These are phyloP conservation scores for Rhypophila decipiens DNA, from an alignment of 495 filamentous ascomycete species.

Conservation along the genomic window DNA sequence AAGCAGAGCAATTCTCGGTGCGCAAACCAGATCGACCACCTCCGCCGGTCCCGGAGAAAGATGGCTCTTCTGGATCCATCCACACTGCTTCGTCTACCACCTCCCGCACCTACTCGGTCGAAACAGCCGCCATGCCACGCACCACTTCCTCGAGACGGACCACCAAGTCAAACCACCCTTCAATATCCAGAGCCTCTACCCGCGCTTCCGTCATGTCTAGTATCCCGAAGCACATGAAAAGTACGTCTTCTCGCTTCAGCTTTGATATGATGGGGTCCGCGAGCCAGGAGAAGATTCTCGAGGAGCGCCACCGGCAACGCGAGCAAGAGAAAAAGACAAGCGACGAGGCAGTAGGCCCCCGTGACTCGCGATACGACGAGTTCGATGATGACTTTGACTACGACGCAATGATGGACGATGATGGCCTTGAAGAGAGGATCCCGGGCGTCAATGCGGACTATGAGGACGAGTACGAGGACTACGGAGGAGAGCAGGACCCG, in stretches of 20 bases:
- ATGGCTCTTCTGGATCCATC: constrained; percentile 17
- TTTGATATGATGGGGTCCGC: constrained; percentile 88
- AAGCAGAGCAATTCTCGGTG: neutral
- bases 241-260: constrained; percentile 82
- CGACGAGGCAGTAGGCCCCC: constrained; percentile 14
- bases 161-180: constrained; percentile 22
- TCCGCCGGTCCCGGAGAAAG: constrained; percentile 34
- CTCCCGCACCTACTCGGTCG: constrained; percentile 24
- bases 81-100: constrained; percentile 23
- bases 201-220: constrained; percentile 42
- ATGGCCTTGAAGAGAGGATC: constrained; percentile 68
- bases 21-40: constrained; percentile 10
- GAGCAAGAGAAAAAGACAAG: constrained; percentile 48
- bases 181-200: constrained; percentile 34
- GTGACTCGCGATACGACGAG: constrained; percentile 48
- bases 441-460: constrained; percentile 69
- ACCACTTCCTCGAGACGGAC: constrained; percentile 23
- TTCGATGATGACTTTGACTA: constrained; percentile 68
- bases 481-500: constrained; percentile 28
- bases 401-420: constrained; percentile 62
- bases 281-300: constrained; percentile 71
- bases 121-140: constrained; percentile 4
- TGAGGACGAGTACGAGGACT: constrained; percentile 36
- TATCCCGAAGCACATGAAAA: constrained; percentile 70
- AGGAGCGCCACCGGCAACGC: constrained; percentile 77